Evolutionary conservation across 23 red algal genomes (phyloP).

Genomic region (Gracilariopsis chorda): DNA sequence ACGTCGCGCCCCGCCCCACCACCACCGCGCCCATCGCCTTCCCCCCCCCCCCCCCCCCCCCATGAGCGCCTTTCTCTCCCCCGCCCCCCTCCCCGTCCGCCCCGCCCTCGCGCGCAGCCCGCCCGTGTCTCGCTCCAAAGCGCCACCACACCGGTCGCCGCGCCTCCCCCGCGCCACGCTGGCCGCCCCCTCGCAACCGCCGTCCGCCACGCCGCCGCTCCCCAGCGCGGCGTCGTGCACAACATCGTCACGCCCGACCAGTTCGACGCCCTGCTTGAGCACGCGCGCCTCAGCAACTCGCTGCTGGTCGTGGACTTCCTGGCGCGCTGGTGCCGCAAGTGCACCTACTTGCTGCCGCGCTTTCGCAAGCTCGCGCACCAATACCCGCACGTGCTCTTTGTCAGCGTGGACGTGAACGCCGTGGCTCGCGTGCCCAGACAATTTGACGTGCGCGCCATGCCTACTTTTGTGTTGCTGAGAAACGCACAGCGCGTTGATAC

Average conservation of each 20-base stretch:
- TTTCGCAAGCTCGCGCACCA: background rate
- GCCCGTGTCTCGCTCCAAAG: background rate
- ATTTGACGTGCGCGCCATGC: slow-evolving; percentile 45
- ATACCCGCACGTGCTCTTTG: slow-evolving; percentile 8
- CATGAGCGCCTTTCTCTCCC: background rate
- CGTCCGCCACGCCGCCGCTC: background rate
- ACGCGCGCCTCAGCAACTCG: background rate
- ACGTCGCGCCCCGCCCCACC: background rate
- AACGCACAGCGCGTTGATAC: background rate
- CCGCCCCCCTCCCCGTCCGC: background rate
- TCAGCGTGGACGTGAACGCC: slow-evolving; percentile 50
- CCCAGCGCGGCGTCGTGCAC: slow-evolving; percentile 2
- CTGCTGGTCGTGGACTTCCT: slow-evolving; percentile 41
- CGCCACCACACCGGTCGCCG: background rate
- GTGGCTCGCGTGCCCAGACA: slow-evolving; percentile 19
- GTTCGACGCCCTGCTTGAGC: slow-evolving; percentile 31
- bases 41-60: background rate
- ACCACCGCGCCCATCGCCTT: background rate
- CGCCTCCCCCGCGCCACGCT: background rate
- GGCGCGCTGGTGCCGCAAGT: slow-evolving; percentile 64
- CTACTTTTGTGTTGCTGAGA: slow-evolving; percentile 50
- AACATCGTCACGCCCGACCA: slow-evolving; percentile 19
- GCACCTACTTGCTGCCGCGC: slow-evolving; percentile 18
- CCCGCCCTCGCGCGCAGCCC: background rate
- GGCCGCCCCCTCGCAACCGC: background rate